phyloP scores from a whole-genome alignment of 1,139 yeast species.

The Scheffersomyces segobiensis region DNA sequence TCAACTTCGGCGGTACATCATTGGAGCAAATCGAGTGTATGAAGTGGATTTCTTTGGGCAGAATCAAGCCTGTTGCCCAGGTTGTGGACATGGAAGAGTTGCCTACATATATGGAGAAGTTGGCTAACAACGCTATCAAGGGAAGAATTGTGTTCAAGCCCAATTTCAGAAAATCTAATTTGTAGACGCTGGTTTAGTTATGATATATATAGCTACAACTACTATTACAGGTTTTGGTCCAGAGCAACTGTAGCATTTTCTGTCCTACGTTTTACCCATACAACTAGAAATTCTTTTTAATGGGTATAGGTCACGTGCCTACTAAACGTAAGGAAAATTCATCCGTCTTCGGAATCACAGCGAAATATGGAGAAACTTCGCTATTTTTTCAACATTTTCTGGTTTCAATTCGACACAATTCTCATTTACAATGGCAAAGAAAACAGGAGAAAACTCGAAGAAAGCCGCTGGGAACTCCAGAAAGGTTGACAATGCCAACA shows the following conservation, averaged over 20 bases:
- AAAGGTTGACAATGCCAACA: constrained; percentile 67
- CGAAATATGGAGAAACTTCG: not conserved
- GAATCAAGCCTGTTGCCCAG: constrained; percentile 38
- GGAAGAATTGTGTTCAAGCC: constrained; percentile 50
- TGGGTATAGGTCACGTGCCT: not conserved
- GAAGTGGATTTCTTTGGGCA: constrained; percentile 44
- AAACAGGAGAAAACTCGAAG: constrained; percentile 58
- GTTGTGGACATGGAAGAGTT: constrained; percentile 35
- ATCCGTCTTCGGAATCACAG: not conserved
- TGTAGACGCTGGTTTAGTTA: not conserved
- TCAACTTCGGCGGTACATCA: constrained; percentile 50
- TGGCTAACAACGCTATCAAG: constrained; percentile 39
- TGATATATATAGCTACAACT: not conserved
- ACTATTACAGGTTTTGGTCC: not conserved
- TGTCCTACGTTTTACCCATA: too few species aligned
- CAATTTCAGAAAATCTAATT: not conserved
- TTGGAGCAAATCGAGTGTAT: constrained; percentile 46
- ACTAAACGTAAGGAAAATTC: not conserved
- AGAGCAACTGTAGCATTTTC: too few species aligned
- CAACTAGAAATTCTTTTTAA: too few species aligned
- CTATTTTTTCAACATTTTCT: not conserved
- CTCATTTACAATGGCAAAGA: constrained; percentile 51
- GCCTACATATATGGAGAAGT: constrained; percentile 34
- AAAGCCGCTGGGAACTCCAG: constrained; percentile 72
- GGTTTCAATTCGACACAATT: not conserved